A percentile compares a stretch with the other conserved stretches of the same genome.
Conservation (phyloP, 257 asterid genomes). For the Capsicum chinense region DNA sequence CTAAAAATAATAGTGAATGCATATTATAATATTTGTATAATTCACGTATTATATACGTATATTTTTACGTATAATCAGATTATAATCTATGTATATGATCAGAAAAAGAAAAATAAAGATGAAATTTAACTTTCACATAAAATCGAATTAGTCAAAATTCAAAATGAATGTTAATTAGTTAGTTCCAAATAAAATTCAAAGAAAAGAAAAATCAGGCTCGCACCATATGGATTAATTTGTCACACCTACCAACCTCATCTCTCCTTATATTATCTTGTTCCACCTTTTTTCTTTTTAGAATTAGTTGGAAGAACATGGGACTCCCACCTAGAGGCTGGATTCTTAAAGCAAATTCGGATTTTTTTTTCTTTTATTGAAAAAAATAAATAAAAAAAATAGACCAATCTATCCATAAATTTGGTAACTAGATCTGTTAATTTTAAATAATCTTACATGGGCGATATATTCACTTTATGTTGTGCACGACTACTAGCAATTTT, state of each 20-base stretch:
- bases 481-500: slow-evolving; percentile 10
- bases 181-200: not conserved
- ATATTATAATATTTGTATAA: too few species aligned
- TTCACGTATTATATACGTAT: too few species aligned
- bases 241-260: not conserved
- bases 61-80: too few species aligned
- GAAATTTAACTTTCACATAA: too few species aligned
- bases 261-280: not conserved
- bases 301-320: not conserved
- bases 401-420: not conserved
- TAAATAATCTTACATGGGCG: not conserved
- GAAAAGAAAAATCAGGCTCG: not conserved
- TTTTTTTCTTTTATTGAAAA: not conserved
- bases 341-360: not conserved
- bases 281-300: not conserved
- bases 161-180: not conserved
- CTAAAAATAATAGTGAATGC: too few species aligned
- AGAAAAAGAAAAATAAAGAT: too few species aligned
- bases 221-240: not conserved
- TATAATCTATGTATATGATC: too few species aligned
- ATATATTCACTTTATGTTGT: slow-evolving; percentile 4
- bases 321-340: not conserved
- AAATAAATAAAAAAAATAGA: not conserved
- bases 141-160: not conserved
- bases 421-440: not conserved